phyloP scores from a whole-genome alignment of 192 early-diverging fungal genomes.

The Blastocladiella britannica region DNA sequence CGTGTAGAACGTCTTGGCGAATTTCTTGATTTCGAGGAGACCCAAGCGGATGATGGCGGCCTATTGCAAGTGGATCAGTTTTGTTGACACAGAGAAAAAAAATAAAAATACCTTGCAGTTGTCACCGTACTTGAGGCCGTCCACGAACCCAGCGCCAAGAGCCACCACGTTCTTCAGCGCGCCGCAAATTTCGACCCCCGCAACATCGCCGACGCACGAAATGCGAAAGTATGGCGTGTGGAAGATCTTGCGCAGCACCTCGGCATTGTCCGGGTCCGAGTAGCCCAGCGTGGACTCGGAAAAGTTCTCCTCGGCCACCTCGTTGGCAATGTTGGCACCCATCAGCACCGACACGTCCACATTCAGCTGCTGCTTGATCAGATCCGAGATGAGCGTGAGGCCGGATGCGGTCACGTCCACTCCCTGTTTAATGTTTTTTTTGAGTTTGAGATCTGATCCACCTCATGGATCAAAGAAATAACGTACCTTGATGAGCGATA shows the following conservation, averaged over 20 bases:
- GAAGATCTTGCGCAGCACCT: slow-evolving; percentile 59
- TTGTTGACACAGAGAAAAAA: slow-evolving; percentile 54
- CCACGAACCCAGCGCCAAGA: slow-evolving; percentile 82
- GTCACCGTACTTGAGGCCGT: slow-evolving; percentile 50
- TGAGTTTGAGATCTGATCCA: neutral
- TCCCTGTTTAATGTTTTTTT: slow-evolving; percentile 29
- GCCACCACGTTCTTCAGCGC: slow-evolving; percentile 98
- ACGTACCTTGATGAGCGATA: slow-evolving; percentile 69
- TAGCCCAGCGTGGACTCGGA: slow-evolving; percentile 90
- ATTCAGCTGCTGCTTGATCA: slow-evolving; percentile 55
- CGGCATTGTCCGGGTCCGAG: slow-evolving; percentile 40
- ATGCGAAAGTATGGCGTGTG: slow-evolving; percentile 78
- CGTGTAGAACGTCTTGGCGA: slow-evolving; percentile 61
- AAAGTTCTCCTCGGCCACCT: slow-evolving; percentile 83
- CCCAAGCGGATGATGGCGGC: slow-evolving; percentile 93
- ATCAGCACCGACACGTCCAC: slow-evolving; percentile 66
- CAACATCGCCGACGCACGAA: slow-evolving; percentile 60
- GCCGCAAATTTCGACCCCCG: slow-evolving; percentile 91
- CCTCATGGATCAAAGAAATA: too few relatives aligned
- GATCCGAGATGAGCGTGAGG: slow-evolving; percentile 54
- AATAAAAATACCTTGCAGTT: neutral
- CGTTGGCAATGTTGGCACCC: slow-evolving; percentile 95
- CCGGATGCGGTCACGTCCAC: slow-evolving; percentile 57
- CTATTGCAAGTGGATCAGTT: too few relatives aligned
- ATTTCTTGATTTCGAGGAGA: slow-evolving; percentile 84